These are phyloP conservation scores for Lactuca saligna DNA, from an alignment of 129 eudicot species.

Conservation along the genomic window DNA sequence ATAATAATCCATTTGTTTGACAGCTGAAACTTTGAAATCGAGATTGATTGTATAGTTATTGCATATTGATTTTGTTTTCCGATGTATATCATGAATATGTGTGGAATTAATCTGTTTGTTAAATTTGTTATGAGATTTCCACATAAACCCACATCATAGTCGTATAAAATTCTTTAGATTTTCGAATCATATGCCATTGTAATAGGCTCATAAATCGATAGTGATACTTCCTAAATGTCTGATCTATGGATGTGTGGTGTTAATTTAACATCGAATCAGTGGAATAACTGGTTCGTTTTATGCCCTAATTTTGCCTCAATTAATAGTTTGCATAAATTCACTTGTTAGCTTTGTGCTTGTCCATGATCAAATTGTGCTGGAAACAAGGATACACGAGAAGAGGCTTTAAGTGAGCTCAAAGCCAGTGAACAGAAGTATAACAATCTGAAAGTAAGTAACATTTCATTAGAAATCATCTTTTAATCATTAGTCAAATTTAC, in stretches of 20 bases:
- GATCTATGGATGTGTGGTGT: background rate
- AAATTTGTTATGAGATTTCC: background rate
- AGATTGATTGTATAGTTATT: background rate
- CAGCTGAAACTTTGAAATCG: background rate
- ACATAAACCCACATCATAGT: background rate
- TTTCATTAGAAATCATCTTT: conserved; percentile 13
- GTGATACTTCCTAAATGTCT: background rate
- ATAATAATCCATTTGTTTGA: background rate
- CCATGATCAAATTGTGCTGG: too few species aligned
- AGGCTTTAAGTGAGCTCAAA: conserved; percentile 69
- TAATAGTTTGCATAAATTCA: conserved; percentile 8
- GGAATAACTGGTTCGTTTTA: conserved; percentile 10
- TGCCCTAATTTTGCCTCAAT: conserved; percentile 25
- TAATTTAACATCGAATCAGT: background rate
- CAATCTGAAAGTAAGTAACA: conserved; percentile 64
- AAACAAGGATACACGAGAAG: conserved; percentile 94
- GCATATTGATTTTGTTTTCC: background rate
- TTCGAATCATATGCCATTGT: background rate
- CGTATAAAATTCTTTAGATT: conserved; percentile 2
- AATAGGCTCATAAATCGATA: conserved; percentile 4
- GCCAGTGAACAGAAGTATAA: conserved; percentile 69
- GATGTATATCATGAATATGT: background rate
- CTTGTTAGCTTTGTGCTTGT: background rate
- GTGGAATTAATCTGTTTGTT: conserved; percentile 3
- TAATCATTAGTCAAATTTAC: conserved; percentile 2